Conservation (phyloP, 1,284 basidiomycete genomes). For the Trichosporon faecale region DNA sequence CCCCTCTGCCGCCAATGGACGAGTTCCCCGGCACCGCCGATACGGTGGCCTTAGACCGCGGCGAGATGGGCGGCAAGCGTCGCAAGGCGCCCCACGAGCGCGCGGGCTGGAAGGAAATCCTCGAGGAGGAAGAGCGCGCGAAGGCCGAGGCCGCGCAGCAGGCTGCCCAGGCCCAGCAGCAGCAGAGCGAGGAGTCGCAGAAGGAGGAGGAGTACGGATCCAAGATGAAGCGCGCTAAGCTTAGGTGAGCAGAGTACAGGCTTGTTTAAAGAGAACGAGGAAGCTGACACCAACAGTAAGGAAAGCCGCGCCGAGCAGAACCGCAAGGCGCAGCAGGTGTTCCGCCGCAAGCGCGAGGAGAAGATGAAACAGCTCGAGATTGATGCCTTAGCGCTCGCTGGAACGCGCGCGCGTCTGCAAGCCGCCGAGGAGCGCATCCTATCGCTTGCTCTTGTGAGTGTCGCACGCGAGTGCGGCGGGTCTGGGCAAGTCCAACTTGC, state of each 20-base stretch:
- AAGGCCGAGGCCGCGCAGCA: conserved; percentile 2
- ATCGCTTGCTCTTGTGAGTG: conserved; percentile 39
- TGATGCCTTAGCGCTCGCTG: conserved; percentile 33
- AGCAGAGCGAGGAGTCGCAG: background rate
- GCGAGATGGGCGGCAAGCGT: conserved; percentile 50
- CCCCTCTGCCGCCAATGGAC: conserved; percentile 9
- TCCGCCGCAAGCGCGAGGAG: conserved; percentile 47
- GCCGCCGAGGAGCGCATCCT: conserved; percentile 34
- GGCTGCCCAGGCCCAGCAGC: background rate
- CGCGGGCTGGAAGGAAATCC: conserved; percentile 49
- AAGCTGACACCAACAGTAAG: conserved; percentile 23
- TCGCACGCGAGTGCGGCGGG: background rate
- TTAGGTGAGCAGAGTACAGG: background rate
- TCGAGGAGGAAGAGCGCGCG: conserved; percentile 22
- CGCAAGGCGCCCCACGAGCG: conserved; percentile 44
- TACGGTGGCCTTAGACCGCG: conserved; percentile 23
- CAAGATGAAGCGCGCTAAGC: conserved; percentile 7
- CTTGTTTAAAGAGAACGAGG: background rate
- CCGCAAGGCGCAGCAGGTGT: conserved; percentile 49
- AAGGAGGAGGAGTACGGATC: background rate
- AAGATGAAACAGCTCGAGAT: conserved; percentile 47
- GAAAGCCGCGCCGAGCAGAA: conserved; percentile 48
- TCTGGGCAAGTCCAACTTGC: background rate
- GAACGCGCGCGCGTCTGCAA: conserved; percentile 28
- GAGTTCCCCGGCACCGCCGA: conserved; percentile 16